Evolutionary conservation across 257 asterid species (phyloP).

Genomic region (Rauvolfia tetraphylla): DNA sequence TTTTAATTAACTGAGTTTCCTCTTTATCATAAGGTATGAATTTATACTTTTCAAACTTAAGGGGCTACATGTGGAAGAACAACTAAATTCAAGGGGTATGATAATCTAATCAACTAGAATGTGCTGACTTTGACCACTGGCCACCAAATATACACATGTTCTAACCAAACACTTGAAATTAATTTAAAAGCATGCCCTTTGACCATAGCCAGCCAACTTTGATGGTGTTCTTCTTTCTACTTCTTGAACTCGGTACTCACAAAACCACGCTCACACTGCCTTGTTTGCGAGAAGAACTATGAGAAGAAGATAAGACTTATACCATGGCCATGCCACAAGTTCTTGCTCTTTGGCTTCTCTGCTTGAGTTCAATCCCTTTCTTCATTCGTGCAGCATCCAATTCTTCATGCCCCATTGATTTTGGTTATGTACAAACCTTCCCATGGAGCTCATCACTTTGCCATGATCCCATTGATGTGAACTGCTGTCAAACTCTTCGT

Average conservation of each 20-base stretch:
- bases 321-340: neutral
- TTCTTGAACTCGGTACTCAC: neutral
- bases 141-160: neutral
- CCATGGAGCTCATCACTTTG: slow-evolving; percentile 6
- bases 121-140: neutral
- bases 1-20: no score
- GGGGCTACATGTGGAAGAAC: no score
- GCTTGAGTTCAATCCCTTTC: neutral
- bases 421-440: neutral
- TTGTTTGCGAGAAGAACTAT: neutral
- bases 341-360: neutral
- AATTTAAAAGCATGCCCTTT: neutral
- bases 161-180: neutral
- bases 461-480: neutral
- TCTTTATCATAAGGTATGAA: no score
- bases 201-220: slow-evolving; percentile 1
- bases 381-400: neutral
- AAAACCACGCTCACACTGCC: neutral
- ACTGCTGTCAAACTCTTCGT: slow-evolving; percentile 11
- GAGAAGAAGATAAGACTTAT: neutral
- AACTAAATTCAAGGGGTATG: neutral
- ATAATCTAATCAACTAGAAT: no score
- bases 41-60: no score
- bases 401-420: slow-evolving; percentile 15
- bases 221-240: neutral